Evolutionary conservation across 257 asterid genomes (phyloP), one percentile per base, ranked within the genome.

Genomic region (Solanum piurae): DNA sequence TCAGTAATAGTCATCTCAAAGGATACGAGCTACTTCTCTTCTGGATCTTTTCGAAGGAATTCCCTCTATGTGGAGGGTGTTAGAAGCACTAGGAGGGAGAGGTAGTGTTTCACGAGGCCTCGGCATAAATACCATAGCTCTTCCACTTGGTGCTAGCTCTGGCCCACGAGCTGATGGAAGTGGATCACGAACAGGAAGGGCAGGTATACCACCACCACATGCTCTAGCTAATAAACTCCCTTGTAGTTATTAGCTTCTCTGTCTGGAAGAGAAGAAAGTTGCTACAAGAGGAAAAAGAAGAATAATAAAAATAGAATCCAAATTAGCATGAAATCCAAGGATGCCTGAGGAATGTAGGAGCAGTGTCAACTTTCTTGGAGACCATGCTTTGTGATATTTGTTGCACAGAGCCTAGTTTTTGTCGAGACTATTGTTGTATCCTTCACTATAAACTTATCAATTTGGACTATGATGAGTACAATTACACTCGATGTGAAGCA

Each of bases 341-440:
- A 60, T 36, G 66, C 44, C 44, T 21, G 49, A 85, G 55, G 16
- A 69, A 88, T 86, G 14, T 8, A 33, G 38, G 37, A 37, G 80
- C 46, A 79, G 10, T 25, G 72, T 84, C 52, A 88, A 85, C 93
- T 85, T 85, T 75, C 89, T 68, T 90, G 25, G 89, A 85, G 85
- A 73, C 90, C 90, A 91, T 93, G 95, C 62, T 86, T 86, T 96
- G 98, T 86, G 97, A 95, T 88, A 69, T 90, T 85, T 96, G 98
- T 92, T 96, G 98, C 87, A 80, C 83, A 64, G 95, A 93, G 83
- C 94, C 95, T 36, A 89, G 89, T 73, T 96, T 94, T 87, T 95
- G 98, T 91, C 90, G 95, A 89, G 95, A 93, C 40, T 96, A 98
- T 89, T 93, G 97, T 79, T 96, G 98, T 90, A 94, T 96, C 72